Evolutionary conservation across 257 asterid species (phyloP).

Genomic region (Solanum ossicruentum): DNA sequence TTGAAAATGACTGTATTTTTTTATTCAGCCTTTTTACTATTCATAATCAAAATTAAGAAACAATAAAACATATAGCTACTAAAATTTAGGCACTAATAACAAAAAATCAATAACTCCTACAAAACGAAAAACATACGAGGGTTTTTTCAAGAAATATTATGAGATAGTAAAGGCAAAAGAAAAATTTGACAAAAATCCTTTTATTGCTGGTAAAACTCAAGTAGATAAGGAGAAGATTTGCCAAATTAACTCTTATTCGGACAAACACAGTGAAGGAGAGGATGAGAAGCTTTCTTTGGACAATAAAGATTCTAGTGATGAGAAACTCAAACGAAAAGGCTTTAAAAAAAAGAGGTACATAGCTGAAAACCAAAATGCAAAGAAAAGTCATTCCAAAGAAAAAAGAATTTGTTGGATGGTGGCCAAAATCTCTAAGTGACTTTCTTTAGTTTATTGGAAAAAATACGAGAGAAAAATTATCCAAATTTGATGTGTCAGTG

Average conservation of each 20-base stretch:
- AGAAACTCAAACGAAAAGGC: conserved; percentile 2
- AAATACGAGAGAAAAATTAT: conserved; percentile 24
- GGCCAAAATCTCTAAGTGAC: conserved; percentile 45
- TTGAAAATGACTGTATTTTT: too few species aligned
- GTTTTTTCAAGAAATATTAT: conserved; percentile 65
- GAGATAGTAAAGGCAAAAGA: conserved; percentile 21
- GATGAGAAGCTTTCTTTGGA: conserved; percentile 24
- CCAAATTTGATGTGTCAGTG: conserved; percentile 38
- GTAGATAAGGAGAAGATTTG: conserved; percentile 4
- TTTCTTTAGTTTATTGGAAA: conserved; percentile 52
- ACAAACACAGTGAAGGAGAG: conserved; percentile 23
- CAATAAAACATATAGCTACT: too few species aligned
- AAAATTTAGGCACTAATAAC: too few species aligned
- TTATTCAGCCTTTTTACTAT: too few species aligned
- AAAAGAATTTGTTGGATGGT: conserved; percentile 61
- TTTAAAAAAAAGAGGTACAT: conserved; percentile 9
- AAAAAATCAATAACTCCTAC: too few species aligned
- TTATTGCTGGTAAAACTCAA: conserved; percentile 28
- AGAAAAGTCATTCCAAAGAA: conserved; percentile 16
- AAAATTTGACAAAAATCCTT: conserved; percentile 22
- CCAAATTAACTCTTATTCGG: conserved; percentile 17
- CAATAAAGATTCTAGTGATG: conserved; percentile 13
- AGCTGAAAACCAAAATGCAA: not conserved
- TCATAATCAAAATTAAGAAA: too few species aligned
- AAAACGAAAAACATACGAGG: conserved; percentile 36